Evolutionary conservation across 148 eudicot genomes (phyloP), one percentile per base, ranked within the genome.

Genomic region (Tetragonia tetragonoides): DNA sequence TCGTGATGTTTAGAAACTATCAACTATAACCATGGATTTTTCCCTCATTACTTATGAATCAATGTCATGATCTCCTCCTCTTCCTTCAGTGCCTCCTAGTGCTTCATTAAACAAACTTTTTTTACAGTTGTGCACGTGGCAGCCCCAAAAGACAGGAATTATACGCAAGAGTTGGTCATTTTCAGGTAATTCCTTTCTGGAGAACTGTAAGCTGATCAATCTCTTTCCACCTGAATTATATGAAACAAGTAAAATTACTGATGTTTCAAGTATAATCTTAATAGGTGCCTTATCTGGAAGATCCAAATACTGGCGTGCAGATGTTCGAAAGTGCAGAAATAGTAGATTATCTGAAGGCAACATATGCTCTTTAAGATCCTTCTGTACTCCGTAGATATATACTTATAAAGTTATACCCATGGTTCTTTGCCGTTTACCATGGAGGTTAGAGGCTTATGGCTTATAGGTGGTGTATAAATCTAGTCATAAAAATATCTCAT

Each of bases 251-350:
- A 46, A 69, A 64, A 37, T 38, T 77, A 53, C 8, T 24, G 66
- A 54, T 21, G 54, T 20, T 66, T 8, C 46, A 74, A 60, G 76
- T 63, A 66, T 53, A n/a, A 40, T 75, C 24, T 78, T 79, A 37
- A 63, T 83, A 95, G 99, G 97, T 83, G 23, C 99, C 97, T 74
- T 91, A 87, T 76, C 77, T 95, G 68, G 99, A 95, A 85, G 99
- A 95, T 86, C 97, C 97, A 63, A 95, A 95, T 77, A 91, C 97
- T 2, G 99, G 99, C 51, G 89, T 95, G 75, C 83, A 93, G 78
- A 93, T 93, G 97, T 95, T 93, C 76, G 97, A 93, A 79, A 95
- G 99, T 79, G 98, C 98, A 41, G 97, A 93, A 66, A 95, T 95
- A 37, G 86, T 95, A n/a, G 97, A 95, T 34, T 95, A 93, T 73